phyloP scores from a whole-genome alignment of 1,284 basidiomycete genomes.

The Boletus coffeatus region DNA sequence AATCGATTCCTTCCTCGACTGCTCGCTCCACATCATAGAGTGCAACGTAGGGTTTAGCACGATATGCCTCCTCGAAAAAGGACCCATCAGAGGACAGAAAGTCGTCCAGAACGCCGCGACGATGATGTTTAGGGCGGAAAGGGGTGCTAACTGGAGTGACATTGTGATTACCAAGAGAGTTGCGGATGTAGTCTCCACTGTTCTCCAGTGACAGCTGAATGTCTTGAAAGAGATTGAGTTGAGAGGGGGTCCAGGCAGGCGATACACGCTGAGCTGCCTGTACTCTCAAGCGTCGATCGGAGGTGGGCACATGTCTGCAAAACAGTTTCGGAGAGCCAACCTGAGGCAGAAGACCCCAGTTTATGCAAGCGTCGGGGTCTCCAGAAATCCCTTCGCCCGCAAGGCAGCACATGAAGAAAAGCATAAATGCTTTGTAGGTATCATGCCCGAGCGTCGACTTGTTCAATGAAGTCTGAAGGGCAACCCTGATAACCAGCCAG shows the following conservation, averaged over 20 bases:
- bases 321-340: no score
- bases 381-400: slow-evolving; percentile 18
- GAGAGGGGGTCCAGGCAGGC: no score
- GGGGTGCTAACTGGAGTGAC: not conserved
- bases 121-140: slow-evolving; percentile 17
- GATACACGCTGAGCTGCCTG: no score
- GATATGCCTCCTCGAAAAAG: slow-evolving; percentile 17
- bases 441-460: not conserved
- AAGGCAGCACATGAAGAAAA: slow-evolving; percentile 26
- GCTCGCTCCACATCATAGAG: slow-evolving; percentile 35
- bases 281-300: no score
- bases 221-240: no score
- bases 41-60: slow-evolving; percentile 15
- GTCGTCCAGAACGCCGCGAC: slow-evolving; percentile 17
- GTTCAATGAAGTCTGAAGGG: not conserved
- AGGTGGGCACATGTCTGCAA: no score
- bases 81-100: slow-evolving; percentile 17
- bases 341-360: no score
- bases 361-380: not conserved
- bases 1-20: slow-evolving; percentile 27
- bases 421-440: not conserved
- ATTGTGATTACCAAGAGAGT: not conserved
- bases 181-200: no score
- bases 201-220: no score
- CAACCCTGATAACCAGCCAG: not conserved